phyloP scores from a whole-genome alignment of 805 yeast species.

The Schwanniomyces sp. region DNA sequence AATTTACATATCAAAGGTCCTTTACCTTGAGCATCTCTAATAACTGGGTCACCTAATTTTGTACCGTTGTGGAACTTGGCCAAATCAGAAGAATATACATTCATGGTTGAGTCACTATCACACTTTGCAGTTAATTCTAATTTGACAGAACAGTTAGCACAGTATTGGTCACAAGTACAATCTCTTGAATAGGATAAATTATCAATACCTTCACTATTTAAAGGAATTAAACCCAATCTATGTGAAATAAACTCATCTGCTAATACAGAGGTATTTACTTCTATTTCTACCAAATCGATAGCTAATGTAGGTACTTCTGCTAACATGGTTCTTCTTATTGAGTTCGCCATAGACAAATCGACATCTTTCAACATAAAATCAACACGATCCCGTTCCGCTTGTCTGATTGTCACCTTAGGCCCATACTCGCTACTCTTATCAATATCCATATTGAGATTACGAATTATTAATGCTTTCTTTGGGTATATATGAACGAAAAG shows the following conservation, averaged over 20 bases:
- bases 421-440: conserved; percentile 38
- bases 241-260: conserved; percentile 98
- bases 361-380: conserved; percentile 87
- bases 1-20: conserved; percentile 93
- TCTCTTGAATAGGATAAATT: conserved; percentile 86
- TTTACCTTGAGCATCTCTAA: conserved; percentile 67
- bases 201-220: conserved; percentile 81
- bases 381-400: conserved; percentile 81
- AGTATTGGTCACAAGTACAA: conserved; percentile 97
- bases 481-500: neutral
- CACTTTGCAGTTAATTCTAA: conserved; percentile 85
- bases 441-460: conserved; percentile 17
- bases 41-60: conserved; percentile 80
- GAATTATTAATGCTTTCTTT: neutral
- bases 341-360: conserved; percentile 88
- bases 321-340: conserved; percentile 85
- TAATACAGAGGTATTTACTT: conserved; percentile 86
- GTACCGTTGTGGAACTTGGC: conserved; percentile 46
- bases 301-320: conserved; percentile 98
- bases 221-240: conserved; percentile 88
- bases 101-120: conserved; percentile 83
- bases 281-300: conserved; percentile 93
- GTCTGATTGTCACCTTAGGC: conserved; percentile 87
- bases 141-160: conserved; percentile 91
- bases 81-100: conserved; percentile 81